Conservation (phyloP, 306 rosid genomes). For the Chamaecrista fasciculata region DNA sequence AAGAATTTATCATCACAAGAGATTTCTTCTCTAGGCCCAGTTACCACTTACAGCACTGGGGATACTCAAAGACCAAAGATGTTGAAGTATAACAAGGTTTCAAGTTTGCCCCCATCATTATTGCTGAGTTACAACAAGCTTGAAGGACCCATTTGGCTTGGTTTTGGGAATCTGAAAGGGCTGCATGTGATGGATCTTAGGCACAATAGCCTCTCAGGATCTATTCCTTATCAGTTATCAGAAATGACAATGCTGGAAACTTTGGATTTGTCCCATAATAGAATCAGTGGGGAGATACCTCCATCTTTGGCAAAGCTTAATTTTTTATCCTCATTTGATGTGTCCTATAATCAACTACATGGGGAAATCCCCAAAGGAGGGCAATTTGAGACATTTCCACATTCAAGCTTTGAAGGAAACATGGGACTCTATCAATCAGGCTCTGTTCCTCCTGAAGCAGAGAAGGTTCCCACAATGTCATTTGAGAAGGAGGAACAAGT, state of each 20-base stretch:
- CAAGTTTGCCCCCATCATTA: conserved; percentile 27
- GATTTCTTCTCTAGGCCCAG: background rate
- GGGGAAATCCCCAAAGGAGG: conserved; percentile 30
- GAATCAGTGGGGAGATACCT: conserved; percentile 29
- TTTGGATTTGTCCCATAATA: conserved; percentile 37
- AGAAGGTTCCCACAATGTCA: background rate
- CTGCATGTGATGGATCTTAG: conserved; percentile 33
- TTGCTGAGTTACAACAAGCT: conserved; percentile 33
- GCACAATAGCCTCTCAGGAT: conserved; percentile 23
- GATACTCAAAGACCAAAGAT: background rate
- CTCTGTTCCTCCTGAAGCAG: background rate
- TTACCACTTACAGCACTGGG: background rate
- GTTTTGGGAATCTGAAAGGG: conserved; percentile 33
- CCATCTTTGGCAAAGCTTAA: conserved; percentile 2
- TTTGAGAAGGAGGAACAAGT: background rate
- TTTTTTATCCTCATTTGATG: conserved; percentile 33
- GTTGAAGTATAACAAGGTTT: conserved; percentile 13
- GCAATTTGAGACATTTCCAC: conserved; percentile 34
- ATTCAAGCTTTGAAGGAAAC: conserved; percentile 33
- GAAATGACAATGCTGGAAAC: conserved; percentile 35
- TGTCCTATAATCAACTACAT: conserved; percentile 32
- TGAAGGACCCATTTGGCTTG: conserved; percentile 29
- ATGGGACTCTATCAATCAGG: conserved; percentile 12
- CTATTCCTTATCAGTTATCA: conserved; percentile 24
- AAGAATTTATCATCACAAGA: conserved; percentile 14